These are phyloP conservation scores for Silene coronaria DNA, from an alignment of 179 eudicot species.

Conservation along the genomic window DNA sequence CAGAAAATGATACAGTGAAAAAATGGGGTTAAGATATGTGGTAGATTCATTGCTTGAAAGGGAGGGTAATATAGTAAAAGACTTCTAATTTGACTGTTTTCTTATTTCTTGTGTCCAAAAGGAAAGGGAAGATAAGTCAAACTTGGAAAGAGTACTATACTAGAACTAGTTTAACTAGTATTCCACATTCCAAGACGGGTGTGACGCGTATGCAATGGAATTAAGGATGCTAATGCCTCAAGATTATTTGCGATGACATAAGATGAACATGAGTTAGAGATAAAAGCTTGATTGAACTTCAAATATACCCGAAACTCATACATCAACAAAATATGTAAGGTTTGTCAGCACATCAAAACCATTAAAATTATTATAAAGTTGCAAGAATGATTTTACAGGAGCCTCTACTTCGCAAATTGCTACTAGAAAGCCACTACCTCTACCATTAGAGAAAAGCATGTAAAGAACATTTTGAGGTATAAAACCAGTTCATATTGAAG, in stretches of 20 bases:
- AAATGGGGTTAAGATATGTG: too few relatives aligned
- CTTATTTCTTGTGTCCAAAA: too few relatives aligned
- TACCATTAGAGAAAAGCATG: too few relatives aligned
- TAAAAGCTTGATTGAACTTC: neutral
- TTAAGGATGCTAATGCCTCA: neutral
- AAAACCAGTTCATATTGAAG: neutral
- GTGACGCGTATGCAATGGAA: too few relatives aligned
- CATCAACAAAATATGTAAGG: neutral
- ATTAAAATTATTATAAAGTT: neutral
- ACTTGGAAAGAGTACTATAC: too few relatives aligned
- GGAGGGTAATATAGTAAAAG: too few relatives aligned
- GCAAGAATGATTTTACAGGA: constrained; percentile 1
- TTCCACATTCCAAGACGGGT: too few relatives aligned
- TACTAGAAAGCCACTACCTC: neutral
- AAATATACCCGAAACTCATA: neutral
- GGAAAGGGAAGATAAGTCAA: too few relatives aligned
- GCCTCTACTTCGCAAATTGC: neutral
- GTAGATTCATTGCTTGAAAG: too few relatives aligned
- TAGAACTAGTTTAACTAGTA: too few relatives aligned
- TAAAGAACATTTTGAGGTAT: neutral
- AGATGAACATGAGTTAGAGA: neutral
- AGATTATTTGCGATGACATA: neutral
- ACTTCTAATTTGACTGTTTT: too few relatives aligned
- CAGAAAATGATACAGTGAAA: too few relatives aligned
- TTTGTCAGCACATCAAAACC: neutral